These are phyloP conservation scores for Exophiala sp. DNA, from an alignment of 2,329 filamentous ascomycete genomes.

Conservation along the genomic window DNA sequence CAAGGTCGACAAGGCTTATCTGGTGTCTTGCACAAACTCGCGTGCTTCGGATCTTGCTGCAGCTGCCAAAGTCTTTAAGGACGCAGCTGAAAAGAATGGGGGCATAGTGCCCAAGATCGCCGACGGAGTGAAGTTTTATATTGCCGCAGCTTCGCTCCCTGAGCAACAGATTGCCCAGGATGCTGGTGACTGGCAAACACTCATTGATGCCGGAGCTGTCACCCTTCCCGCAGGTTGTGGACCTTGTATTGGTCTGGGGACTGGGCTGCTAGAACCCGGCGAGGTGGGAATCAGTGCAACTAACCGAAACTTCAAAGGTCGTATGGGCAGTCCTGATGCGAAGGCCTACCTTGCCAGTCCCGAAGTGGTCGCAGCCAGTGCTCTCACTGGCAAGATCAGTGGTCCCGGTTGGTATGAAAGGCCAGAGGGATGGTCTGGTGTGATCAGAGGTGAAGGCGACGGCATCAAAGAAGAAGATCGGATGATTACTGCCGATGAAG, in stretches of 20 bases:
- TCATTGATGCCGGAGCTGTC: conserved; percentile 73
- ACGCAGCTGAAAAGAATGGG: conserved; percentile 57
- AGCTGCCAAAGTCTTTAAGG: conserved; percentile 78
- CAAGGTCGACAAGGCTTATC: conserved; percentile 73
- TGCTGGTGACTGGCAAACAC: conserved; percentile 74
- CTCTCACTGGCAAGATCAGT: conserved; percentile 50
- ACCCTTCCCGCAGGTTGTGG: conserved; percentile 68
- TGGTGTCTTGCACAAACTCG: conserved; percentile 86
- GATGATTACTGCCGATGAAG: conserved; percentile 61
- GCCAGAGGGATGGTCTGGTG: conserved; percentile 58
- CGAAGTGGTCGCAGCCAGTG: conserved; percentile 87
- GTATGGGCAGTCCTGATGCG: conserved; percentile 75
- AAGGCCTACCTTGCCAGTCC: conserved; percentile 83
- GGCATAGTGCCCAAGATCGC: conserved; percentile 65
- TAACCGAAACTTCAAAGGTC: conserved; percentile 87
- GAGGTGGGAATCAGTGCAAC: conserved; percentile 78
- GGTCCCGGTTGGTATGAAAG: conserved; percentile 74
- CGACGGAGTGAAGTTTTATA: conserved; percentile 74
- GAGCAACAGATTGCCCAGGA: conserved; percentile 76
- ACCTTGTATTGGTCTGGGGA: conserved; percentile 78
- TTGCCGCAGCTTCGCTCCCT: conserved; percentile 72
- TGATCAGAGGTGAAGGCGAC: conserved; percentile 64
- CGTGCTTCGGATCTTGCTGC: conserved; percentile 73
- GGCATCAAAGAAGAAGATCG: conserved; percentile 59
- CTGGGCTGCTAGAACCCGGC: conserved; percentile 72